These are phyloP conservation scores for Chlorella sorokiniana DNA, from an alignment of 139 green algal species.

Conservation along the genomic window DNA sequence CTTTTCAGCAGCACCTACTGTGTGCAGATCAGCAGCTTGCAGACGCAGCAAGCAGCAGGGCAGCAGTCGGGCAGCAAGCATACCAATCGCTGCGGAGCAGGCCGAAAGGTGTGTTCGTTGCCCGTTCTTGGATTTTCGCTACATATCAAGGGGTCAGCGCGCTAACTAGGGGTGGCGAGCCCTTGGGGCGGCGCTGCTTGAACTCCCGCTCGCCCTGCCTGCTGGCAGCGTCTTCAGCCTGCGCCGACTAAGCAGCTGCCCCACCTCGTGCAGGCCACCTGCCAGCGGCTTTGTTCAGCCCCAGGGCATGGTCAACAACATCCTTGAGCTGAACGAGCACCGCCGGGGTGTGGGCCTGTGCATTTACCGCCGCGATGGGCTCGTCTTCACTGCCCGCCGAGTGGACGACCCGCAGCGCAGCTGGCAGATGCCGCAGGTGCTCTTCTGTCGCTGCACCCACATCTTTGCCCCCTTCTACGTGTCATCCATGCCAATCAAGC, in stretches of 20 bases:
- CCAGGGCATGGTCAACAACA: neutral
- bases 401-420: slow-evolving; percentile 48
- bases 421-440: slow-evolving; percentile 67
- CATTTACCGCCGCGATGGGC: slow-evolving; percentile 47
- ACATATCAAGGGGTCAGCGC: no score
- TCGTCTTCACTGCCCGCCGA: slow-evolving; percentile 54
- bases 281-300: neutral
- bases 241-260: neutral
- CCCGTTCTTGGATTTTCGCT: no score
- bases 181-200: no score
- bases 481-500: neutral
- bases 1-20: neutral
- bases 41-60: neutral
- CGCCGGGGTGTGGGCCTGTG: slow-evolving; percentile 58
- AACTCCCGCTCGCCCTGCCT: no score
- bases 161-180: no score
- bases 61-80: neutral
- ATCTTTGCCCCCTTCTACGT: no score
- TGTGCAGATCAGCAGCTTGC: neutral
- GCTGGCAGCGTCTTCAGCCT: no score
- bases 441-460: no score
- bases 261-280: neutral
- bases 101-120: no score
- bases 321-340: slow-evolving; percentile 37
- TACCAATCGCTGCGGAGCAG: neutral